Conservation (phyloP, 176 grass and related monocot genomes). For the Secale cereale region DNA sequence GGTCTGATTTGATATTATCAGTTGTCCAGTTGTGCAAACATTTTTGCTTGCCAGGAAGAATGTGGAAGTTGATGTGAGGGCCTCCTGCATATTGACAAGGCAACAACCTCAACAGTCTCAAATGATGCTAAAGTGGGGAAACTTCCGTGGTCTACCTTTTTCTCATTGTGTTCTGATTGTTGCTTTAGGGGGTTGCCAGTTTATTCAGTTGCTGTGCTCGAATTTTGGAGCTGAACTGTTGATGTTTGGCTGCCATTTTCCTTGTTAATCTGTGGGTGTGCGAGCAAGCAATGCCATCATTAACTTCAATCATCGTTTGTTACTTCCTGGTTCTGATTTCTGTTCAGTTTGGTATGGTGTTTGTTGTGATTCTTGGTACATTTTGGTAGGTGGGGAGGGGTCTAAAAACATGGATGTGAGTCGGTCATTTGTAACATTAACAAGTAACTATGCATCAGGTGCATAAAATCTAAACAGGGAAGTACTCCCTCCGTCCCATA, state of each 20-base stretch:
- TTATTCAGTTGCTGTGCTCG: slow-evolving; percentile 55
- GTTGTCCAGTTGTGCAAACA: slow-evolving; percentile 73
- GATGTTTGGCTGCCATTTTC: slow-evolving; percentile 52
- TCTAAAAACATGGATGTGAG: slow-evolving; percentile 9
- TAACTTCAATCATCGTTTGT: slow-evolving; percentile 30
- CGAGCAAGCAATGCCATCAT: slow-evolving; percentile 38
- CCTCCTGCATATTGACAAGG: slow-evolving; percentile 38
- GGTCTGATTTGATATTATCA: slow-evolving; percentile 75
- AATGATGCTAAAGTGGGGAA: slow-evolving; percentile 38
- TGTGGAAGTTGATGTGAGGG: slow-evolving; percentile 15
- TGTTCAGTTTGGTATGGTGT: slow-evolving; percentile 35
- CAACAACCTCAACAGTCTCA: slow-evolving; percentile 45
- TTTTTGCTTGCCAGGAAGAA: slow-evolving; percentile 52
- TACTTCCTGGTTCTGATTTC: slow-evolving; percentile 39
- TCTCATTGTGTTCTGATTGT: slow-evolving; percentile 57
- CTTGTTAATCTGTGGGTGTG: slow-evolving; percentile 47
- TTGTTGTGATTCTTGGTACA: slow-evolving; percentile 27
- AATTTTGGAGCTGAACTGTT: slow-evolving; percentile 53
- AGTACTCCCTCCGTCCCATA: no score
- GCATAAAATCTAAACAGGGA: slow-evolving; percentile 35
- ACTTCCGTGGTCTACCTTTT: slow-evolving; percentile 12
- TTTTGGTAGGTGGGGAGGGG: slow-evolving; percentile 31
- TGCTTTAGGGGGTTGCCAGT: slow-evolving; percentile 38
- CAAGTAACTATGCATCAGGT: slow-evolving; percentile 24
- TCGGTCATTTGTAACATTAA: slow-evolving; percentile 49